Evolutionary conservation across 805 yeast species (phyloP).

Genomic region (Candida methanosorbosa): DNA sequence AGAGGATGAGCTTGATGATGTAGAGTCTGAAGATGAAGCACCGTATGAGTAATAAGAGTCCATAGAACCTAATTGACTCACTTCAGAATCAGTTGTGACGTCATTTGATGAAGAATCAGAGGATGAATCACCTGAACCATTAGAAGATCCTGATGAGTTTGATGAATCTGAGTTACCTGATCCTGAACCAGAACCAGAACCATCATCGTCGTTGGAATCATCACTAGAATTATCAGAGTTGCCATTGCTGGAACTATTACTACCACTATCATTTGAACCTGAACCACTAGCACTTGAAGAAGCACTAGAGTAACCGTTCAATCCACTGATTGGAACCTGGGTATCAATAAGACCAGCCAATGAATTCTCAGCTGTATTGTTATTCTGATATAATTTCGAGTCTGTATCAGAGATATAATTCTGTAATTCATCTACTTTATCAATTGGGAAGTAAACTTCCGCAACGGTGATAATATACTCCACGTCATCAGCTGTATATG

Average conservation of each 20-base stretch:
- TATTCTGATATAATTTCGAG: conserved; percentile 56
- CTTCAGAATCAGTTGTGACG: conserved; percentile 4
- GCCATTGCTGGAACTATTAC: not conserved
- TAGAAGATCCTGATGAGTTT: not conserved
- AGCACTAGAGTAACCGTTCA: conserved; percentile 14
- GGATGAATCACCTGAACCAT: not conserved
- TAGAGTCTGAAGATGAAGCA: not conserved
- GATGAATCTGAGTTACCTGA: conserved; percentile 1
- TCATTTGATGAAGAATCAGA: not conserved
- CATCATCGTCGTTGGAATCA: conserved; percentile 7
- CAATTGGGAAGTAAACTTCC: conserved; percentile 68
- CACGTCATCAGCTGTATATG: conserved; percentile 49
- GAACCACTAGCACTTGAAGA: conserved; percentile 6
- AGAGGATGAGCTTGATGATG: not conserved
- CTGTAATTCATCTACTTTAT: conserved; percentile 40
- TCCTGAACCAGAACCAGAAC: conserved; percentile 2
- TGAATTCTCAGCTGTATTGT: conserved; percentile 42
- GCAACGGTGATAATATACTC: conserved; percentile 82
- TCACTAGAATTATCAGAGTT: conserved; percentile 5
- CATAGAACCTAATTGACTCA: conserved; percentile 4
- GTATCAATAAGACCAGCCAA: conserved; percentile 69
- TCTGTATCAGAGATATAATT: conserved; percentile 35
- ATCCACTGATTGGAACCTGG: conserved; percentile 49
- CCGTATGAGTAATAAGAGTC: not conserved
- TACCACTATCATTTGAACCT: conserved; percentile 1